Base-by-base conservation (phyloP, 495 filamentous ascomycete genomes). In the Physcia stellaris region DNA sequence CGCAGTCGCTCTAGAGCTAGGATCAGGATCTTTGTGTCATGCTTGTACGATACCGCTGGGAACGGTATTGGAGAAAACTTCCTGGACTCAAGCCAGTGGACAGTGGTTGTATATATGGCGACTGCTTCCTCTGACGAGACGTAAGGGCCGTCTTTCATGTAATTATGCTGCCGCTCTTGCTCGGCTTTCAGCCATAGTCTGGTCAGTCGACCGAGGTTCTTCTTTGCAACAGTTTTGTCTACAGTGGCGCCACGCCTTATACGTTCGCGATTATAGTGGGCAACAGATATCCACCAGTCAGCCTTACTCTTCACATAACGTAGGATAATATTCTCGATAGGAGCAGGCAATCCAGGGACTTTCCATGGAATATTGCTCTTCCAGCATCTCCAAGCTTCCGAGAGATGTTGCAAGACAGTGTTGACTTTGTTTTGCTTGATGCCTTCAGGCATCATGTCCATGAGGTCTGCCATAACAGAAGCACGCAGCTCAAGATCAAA, bases 311-410 rank as follows among this genome's bases (percentile, higher is more conserved):
- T 98, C 42, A 98, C 90, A 48, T 98, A 98, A 43, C 90, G 80
- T 42, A 98, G 69, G 51, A 98, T 96, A 49, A 96, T 93, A 51
- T 96, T 96, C 60, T 98, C 90, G 40, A 98, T 96, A 2, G 90
- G 86, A 2, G 92, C 92, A 28, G 90, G 90, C 35, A 98, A 59
- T 21, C 90, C 90, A 39, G 90, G 90, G 2, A 98, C 90, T 62
- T 98, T 98, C 90, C 90, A 98, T 4, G 90, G 90, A 50, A 98
- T 96, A 52, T 98, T 98, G 69, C 86, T 94, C 80, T 99, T 99
- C 90, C 90, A 99, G 61, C 90, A 99, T 58, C 90, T 71, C 90
- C 90, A 99, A 6, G 90, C 90, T 62, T 99, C 90, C 0, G 85
- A 93, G 18, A 96, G 63, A 72, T 99, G 90, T 51, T 99, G 90